phyloP scores from a whole-genome alignment of 1,284 basidiomycete genomes.

The Trichosporon sp. region DNA sequence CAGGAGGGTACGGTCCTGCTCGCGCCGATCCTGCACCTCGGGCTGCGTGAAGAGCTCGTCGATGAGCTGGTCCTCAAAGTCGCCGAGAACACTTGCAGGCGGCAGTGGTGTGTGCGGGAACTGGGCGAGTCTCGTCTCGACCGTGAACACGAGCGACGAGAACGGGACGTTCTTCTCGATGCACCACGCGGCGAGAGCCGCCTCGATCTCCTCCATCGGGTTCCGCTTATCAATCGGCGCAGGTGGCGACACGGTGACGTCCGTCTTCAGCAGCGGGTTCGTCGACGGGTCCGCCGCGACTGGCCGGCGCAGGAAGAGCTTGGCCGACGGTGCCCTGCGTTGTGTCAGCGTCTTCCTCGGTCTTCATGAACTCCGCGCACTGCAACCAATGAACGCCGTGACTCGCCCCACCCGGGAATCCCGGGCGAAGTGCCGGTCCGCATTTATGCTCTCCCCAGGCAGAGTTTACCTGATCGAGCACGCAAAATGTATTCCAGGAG shows the following conservation, averaged over 20 bases:
- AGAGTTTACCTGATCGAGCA: background rate
- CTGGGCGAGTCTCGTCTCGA: slow-evolving; percentile 26
- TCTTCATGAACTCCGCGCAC: background rate
- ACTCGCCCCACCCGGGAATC: background rate
- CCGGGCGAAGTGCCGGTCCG: background rate
- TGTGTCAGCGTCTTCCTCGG: background rate
- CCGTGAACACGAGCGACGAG: slow-evolving; percentile 28
- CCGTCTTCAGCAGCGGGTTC: slow-evolving; percentile 10
- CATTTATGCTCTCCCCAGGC: background rate
- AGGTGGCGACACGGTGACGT: background rate
- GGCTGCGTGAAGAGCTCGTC: slow-evolving; percentile 26
- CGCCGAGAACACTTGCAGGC: slow-evolving; percentile 6
- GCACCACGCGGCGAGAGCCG: slow-evolving; percentile 27
- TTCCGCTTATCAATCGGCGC: slow-evolving; percentile 24
- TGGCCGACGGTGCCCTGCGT: slow-evolving; percentile 27
- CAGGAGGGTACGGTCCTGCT: slow-evolving; percentile 20
- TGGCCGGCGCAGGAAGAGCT: slow-evolving; percentile 22
- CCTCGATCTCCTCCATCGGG: slow-evolving; percentile 31
- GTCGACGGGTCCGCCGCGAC: slow-evolving; percentile 8
- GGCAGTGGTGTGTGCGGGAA: slow-evolving; percentile 28
- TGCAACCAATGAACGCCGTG: background rate
- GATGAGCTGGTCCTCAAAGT: slow-evolving; percentile 36
- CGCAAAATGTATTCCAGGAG: background rate
- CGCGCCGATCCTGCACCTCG: slow-evolving; percentile 17
- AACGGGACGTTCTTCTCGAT: slow-evolving; percentile 22